Percentiles rank a stretch among this genome's conserved stretches.
Evolutionary conservation across 2,329 filamentous ascomycete species (phyloP).

Genomic region (Paraphoma sp.): DNA sequence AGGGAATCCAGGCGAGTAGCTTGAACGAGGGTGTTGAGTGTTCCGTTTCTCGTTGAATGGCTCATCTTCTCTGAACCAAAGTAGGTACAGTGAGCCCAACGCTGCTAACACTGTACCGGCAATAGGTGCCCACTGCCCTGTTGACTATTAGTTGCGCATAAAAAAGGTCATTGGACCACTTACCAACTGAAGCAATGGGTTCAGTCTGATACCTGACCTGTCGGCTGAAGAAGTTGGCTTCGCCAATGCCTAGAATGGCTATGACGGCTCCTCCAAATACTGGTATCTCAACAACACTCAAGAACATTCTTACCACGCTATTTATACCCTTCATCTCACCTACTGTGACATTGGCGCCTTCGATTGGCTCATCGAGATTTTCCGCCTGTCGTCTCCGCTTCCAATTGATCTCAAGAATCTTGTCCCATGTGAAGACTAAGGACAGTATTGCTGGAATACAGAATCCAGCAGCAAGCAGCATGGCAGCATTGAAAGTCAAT

Average conservation of each 20-base stretch:
- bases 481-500: slow-evolving; percentile 66
- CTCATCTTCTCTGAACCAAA: slow-evolving; percentile 49
- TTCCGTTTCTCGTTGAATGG: slow-evolving; percentile 18
- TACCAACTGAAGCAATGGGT: slow-evolving; percentile 65
- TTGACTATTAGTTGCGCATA: not conserved
- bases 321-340: slow-evolving; percentile 56
- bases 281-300: slow-evolving; percentile 61
- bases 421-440: slow-evolving; percentile 67
- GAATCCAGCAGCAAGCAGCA: slow-evolving; percentile 67
- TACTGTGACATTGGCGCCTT: slow-evolving; percentile 63
- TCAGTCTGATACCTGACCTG: slow-evolving; percentile 67
- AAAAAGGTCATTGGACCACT: not conserved
- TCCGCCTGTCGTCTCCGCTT: slow-evolving; percentile 51
- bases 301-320: slow-evolving; percentile 41
- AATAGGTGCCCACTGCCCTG: slow-evolving; percentile 64
- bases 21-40: slow-evolving; percentile 4
- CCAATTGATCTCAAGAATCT: slow-evolving; percentile 69
- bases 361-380: slow-evolving; percentile 51
- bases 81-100: slow-evolving; percentile 64
- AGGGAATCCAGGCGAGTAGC: slow-evolving; percentile 23
- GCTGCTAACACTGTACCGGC: slow-evolving; percentile 65
- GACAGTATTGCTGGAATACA: slow-evolving; percentile 69
- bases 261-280: slow-evolving; percentile 66
- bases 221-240: slow-evolving; percentile 67
- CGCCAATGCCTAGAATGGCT: slow-evolving; percentile 66